Conservation (phyloP, 805 yeast genomes). For the Wickerhamia fluorescens region DNA sequence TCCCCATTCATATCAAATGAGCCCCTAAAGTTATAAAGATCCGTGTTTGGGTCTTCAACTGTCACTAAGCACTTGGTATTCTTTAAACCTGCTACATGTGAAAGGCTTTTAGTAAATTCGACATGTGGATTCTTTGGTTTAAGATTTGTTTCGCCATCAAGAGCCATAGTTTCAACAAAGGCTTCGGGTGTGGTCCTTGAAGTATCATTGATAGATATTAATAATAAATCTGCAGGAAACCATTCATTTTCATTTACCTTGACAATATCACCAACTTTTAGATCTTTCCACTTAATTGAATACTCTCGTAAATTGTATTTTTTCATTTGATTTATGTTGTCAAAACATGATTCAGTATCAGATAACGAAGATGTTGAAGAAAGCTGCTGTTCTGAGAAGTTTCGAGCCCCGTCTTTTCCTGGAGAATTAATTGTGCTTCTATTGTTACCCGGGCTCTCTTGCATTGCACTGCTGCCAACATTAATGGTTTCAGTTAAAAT, state of each 20-base stretch:
- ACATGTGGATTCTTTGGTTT: slow-evolving; percentile 67
- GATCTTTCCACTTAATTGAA: slow-evolving; percentile 56
- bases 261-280: slow-evolving; percentile 84
- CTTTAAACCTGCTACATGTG: slow-evolving; percentile 44
- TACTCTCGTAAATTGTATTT: slow-evolving; percentile 29
- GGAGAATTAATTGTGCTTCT: no score
- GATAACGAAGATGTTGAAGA: slow-evolving; percentile 7
- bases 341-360: slow-evolving; percentile 3
- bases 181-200: slow-evolving; percentile 40
- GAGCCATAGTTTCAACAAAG: slow-evolving; percentile 90
- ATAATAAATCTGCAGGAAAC: slow-evolving; percentile 86
- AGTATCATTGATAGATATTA: slow-evolving; percentile 54
- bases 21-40: slow-evolving; percentile 89
- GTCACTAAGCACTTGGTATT: slow-evolving; percentile 48
- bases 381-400: no score
- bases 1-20: slow-evolving; percentile 38
- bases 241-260: slow-evolving; percentile 74
- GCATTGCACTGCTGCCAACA: not conserved
- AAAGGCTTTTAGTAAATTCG: slow-evolving; percentile 48
- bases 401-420: no score
- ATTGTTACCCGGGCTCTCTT: no score
- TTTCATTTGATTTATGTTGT: slow-evolving; percentile 13
- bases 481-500: slow-evolving; percentile 28
- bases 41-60: slow-evolving; percentile 87
- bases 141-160: slow-evolving; percentile 94